These are phyloP conservation scores for Geum urbanum DNA, from an alignment of 306 rosid genomes.

Conservation along the genomic window DNA sequence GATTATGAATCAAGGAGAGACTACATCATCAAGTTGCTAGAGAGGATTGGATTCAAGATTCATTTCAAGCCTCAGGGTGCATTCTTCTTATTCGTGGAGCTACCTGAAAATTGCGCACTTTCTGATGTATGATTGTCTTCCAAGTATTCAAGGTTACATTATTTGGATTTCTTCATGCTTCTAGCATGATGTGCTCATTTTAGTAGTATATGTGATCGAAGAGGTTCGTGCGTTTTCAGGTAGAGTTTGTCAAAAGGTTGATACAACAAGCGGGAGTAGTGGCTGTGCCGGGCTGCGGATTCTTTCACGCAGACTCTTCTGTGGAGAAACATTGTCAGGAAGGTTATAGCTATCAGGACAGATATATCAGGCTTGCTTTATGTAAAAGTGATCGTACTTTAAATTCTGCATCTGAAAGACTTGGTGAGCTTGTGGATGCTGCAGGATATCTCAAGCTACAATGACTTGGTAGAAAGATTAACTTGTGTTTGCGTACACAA, in stretches of 20 bases:
- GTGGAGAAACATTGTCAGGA: slow-evolving; percentile 29
- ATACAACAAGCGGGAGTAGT: slow-evolving; percentile 74
- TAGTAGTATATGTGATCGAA: not conserved
- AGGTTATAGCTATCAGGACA: slow-evolving; percentile 39
- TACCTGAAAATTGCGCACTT: slow-evolving; percentile 55
- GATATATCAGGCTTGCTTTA: slow-evolving; percentile 81
- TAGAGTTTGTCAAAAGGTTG: slow-evolving; percentile 61
- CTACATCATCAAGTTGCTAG: slow-evolving; percentile 51
- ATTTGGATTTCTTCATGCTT: not conserved
- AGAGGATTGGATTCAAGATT: slow-evolving; percentile 57
- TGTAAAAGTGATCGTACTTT: slow-evolving; percentile 75
- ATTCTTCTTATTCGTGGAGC: slow-evolving; percentile 69
- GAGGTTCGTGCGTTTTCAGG: slow-evolving; percentile 33
- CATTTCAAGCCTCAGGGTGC: slow-evolving; percentile 78
- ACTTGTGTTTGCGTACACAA: not conserved
- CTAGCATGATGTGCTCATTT: slow-evolving; percentile 1
- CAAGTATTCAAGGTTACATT: slow-evolving; percentile 3
- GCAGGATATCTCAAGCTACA: slow-evolving; percentile 30
- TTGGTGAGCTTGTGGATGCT: slow-evolving; percentile 38
- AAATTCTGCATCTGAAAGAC: slow-evolving; percentile 50
- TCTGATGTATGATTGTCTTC: slow-evolving; percentile 56
- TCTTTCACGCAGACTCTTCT: slow-evolving; percentile 42
- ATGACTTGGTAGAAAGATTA: slow-evolving; percentile 4
- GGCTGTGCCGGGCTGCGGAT: slow-evolving; percentile 84
- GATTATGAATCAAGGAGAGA: slow-evolving; percentile 76